phyloP scores from a whole-genome alignment of 176 grass and related monocot species.

The Ananas comosus region DNA sequence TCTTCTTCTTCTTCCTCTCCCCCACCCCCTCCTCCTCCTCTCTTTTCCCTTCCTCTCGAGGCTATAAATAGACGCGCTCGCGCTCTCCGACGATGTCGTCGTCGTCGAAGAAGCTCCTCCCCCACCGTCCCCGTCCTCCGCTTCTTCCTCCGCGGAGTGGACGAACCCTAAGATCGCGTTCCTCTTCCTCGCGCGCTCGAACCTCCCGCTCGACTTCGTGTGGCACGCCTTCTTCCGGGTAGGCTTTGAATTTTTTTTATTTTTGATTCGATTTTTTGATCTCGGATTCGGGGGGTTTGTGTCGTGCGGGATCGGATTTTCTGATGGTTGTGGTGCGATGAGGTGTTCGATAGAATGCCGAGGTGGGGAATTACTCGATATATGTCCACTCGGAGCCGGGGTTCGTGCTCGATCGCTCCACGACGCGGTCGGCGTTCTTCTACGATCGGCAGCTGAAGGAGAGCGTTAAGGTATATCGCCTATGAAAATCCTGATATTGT shows the following conservation, averaged over 20 bases:
- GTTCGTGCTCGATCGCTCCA: slow-evolving; percentile 62
- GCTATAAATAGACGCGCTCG: too few relatives aligned
- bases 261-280: neutral
- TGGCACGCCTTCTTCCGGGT: slow-evolving; percentile 96
- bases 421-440: slow-evolving; percentile 69
- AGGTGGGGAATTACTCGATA: slow-evolving; percentile 71
- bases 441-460: slow-evolving; percentile 53
- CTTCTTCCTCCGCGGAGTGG: slow-evolving; percentile 12
- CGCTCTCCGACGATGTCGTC: too few relatives aligned
- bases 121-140: slow-evolving; percentile 22
- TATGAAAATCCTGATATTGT: neutral
- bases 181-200: slow-evolving; percentile 74
- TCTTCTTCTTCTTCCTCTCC: neutral
- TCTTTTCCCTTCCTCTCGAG: too few relatives aligned
- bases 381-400: slow-evolving; percentile 88
- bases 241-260: neutral
- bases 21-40: too few relatives aligned
- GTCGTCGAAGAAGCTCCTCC: too few relatives aligned
- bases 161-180: slow-evolving; percentile 62
- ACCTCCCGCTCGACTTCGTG: slow-evolving; percentile 85
- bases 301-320: neutral
- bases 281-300: neutral
- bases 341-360: slow-evolving; percentile 47
- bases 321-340: slow-evolving; percentile 1
- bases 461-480: slow-evolving; percentile 59